phyloP scores from a whole-genome alignment of 139 green algal species.

The Axilococcus clingmanii region DNA sequence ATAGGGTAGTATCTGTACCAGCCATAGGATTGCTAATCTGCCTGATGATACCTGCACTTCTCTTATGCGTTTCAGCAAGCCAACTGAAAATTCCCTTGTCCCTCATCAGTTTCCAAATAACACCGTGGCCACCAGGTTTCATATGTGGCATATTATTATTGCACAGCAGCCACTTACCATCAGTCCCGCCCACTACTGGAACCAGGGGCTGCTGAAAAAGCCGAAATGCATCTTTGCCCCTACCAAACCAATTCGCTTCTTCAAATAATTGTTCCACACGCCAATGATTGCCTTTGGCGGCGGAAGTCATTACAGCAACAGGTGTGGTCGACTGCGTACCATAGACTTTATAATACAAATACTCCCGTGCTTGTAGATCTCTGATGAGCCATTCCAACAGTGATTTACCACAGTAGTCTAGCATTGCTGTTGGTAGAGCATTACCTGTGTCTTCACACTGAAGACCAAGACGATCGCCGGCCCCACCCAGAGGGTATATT shows the following conservation, averaged over 20 bases:
- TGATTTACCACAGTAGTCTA: constrained; percentile 85
- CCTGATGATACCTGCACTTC: constrained; percentile 65
- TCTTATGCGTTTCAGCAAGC: constrained; percentile 37
- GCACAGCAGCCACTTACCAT: constrained; percentile 71
- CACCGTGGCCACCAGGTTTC: constrained; percentile 95
- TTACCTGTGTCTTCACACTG: constrained; percentile 75
- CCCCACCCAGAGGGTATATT: constrained; percentile 90
- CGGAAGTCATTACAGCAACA: constrained; percentile 93
- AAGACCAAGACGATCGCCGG: constrained; percentile 87
- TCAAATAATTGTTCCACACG: constrained; percentile 61
- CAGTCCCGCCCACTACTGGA: constrained; percentile 64
- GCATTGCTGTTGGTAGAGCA: constrained; percentile 80
- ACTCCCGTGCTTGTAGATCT: constrained; percentile 91
- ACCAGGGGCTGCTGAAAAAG: constrained; percentile 85
- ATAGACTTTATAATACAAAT: constrained; percentile 82
- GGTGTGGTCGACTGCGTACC: constrained; percentile 73
- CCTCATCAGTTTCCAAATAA: constrained; percentile 97
- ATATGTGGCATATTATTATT: constrained; percentile 54
- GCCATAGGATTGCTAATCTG: constrained; percentile 98
- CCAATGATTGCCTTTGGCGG: constrained; percentile 91
- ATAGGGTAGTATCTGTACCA: constrained; percentile 84
- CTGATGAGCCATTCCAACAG: constrained; percentile 85
- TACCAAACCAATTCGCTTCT: constrained; percentile 66
- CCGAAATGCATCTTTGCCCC: constrained; percentile 60
- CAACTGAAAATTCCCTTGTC: constrained; percentile 86